Evolutionary conservation across 805 yeast genomes (phyloP).

Genomic region (Wickerhamiella azyma): DNA sequence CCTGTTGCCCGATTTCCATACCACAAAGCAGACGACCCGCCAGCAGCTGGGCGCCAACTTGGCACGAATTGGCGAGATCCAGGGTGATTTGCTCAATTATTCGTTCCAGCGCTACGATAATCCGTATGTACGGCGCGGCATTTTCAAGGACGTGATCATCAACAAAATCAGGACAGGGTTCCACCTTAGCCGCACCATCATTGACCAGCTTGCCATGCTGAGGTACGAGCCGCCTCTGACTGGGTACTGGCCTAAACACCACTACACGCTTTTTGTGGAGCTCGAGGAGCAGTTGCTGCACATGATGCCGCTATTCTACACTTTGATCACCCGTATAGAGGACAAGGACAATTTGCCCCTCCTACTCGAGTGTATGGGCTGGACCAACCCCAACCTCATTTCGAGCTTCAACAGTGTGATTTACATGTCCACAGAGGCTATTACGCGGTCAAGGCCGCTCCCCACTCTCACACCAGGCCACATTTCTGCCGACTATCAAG

Average conservation of each 20-base stretch:
- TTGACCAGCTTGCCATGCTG: neutral
- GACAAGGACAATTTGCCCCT: neutral
- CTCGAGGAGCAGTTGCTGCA: slow-evolving; percentile 1
- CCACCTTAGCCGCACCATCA: neutral
- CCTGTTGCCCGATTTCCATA: neutral
- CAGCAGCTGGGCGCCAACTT: slow-evolving; percentile 17
- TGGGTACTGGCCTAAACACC: slow-evolving; percentile 4
- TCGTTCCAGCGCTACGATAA: slow-evolving; percentile 18
- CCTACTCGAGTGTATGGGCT: neutral
- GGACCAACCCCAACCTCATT: neutral
- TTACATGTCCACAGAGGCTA: slow-evolving; percentile 3
- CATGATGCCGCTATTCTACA: neutral
- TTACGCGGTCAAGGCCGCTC: neutral
- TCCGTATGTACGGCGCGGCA: slow-evolving; percentile 16
- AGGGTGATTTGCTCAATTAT: slow-evolving; percentile 22
- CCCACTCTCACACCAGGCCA: slow-evolving; percentile 6
- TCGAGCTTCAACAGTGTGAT: neutral
- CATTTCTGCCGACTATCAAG: slow-evolving; percentile 1
- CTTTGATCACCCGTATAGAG: neutral
- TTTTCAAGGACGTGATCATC: slow-evolving; percentile 19
- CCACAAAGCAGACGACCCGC: slow-evolving; percentile 20
- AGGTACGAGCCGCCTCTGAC: slow-evolving; percentile 5
- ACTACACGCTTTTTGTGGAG: neutral
- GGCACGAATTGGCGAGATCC: slow-evolving; percentile 21
- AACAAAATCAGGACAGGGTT: neutral